A percentile compares a stretch with the other conserved stretches of the same genome.
Evolutionary conservation across 257 asterid species (phyloP).

Genomic region (Solanum verrucosum): DNA sequence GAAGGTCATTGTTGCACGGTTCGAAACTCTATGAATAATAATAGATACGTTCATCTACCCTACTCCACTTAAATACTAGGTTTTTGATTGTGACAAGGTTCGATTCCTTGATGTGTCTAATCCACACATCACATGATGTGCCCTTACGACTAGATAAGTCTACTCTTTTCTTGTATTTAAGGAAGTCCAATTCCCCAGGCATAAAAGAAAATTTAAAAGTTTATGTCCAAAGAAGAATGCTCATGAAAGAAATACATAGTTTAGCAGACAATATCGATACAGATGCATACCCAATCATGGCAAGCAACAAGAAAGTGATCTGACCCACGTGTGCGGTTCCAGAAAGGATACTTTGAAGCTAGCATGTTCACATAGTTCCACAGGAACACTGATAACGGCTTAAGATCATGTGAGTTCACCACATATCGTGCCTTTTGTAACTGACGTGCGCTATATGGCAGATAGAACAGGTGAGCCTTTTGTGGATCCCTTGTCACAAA

Average conservation of each 20-base stretch:
- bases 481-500: slow-evolving; percentile 63
- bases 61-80: background rate
- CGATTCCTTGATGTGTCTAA: background rate
- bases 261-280: background rate
- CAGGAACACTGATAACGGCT: slow-evolving; percentile 50
- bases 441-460: slow-evolving; percentile 83
- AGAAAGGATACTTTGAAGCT: slow-evolving; percentile 74
- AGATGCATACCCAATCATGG: slow-evolving; percentile 85
- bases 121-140: background rate
- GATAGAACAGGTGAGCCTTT: slow-evolving; percentile 80
- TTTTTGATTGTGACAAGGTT: background rate
- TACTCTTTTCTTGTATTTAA: background rate
- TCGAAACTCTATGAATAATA: background rate
- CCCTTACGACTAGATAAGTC: background rate
- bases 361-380: slow-evolving; percentile 61
- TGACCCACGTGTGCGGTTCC: slow-evolving; percentile 78
- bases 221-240: background rate
- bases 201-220: background rate
- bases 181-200: background rate
- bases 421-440: slow-evolving; percentile 53
- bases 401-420: slow-evolving; percentile 68
- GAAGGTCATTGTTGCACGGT: background rate
- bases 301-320: slow-evolving; percentile 96
- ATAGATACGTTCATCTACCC: background rate
- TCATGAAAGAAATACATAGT: background rate